phyloP scores from a whole-genome alignment of 345 rosid species.

The Viola odorata region DNA sequence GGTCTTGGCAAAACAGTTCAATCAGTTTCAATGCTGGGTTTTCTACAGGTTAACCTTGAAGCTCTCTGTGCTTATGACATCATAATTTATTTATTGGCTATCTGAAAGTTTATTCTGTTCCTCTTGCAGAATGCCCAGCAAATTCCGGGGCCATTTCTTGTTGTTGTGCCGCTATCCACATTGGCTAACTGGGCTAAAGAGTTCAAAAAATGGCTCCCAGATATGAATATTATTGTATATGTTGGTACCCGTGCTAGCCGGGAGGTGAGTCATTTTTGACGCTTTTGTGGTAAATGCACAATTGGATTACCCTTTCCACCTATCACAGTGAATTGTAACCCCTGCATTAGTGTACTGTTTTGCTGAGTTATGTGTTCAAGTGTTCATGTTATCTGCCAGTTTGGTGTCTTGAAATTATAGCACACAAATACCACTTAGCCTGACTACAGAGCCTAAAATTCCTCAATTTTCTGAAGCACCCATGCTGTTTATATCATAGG shows the following conservation, averaged over 20 bases:
- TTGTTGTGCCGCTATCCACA: constrained; percentile 95
- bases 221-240: constrained; percentile 83
- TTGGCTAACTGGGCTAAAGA: constrained; percentile 99
- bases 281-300: neutral
- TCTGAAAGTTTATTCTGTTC: constrained; percentile 5
- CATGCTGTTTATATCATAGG: too few species aligned
- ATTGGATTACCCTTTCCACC: too few species aligned
- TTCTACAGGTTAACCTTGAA: constrained; percentile 65
- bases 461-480: too few species aligned
- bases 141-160: constrained; percentile 97
- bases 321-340: too few species aligned
- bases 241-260: constrained; percentile 99
- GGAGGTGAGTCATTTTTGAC: constrained; percentile 54
- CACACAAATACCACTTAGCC: too few species aligned
- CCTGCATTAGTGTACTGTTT: too few species aligned
- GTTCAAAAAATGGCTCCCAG: constrained; percentile 97
- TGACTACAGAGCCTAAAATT: too few species aligned
- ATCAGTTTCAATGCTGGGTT: constrained; percentile 99
- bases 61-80: neutral
- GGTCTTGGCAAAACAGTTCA: constrained; percentile 99
- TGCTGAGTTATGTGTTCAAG: too few species aligned
- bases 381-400: too few species aligned
- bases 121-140: constrained; percentile 76
- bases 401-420: too few species aligned
- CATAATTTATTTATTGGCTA: neutral